Evolutionary conservation across 2,329 filamentous ascomycete genomes (phyloP), one percentile per base, ranked within the genome.

Genomic region (Cladosporium sp.): DNA sequence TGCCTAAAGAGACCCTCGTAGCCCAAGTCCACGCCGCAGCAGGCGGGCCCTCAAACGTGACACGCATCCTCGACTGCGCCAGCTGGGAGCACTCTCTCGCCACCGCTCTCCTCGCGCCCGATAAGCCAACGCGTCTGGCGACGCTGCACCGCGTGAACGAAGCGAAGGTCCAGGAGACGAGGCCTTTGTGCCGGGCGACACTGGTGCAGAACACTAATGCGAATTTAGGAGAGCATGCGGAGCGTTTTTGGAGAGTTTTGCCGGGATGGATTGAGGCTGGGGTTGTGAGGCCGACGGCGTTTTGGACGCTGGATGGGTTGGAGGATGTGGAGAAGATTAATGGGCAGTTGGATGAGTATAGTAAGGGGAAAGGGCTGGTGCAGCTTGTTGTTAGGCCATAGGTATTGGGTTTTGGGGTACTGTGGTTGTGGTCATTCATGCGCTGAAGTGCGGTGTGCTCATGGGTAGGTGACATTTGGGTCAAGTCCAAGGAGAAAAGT

Each of bases 271-370:
- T 56, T 32, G 53, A 36, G 32, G 30, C 18, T 4, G 54, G 54
- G 14, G 8, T 57, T 23, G 54, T 57, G 18, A 21, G 54, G 5
- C 54, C 54, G 23, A 57, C 54, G 13, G 54, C 30, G n/a, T 57
- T 57, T 39, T 36, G 32, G 30, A 39, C 54, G 32, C 13, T 57
- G 30, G 32, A 57, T 39, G 54, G 54, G n/a, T 39, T 57, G 54
- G 54, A 39, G 14, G 21, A 26, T 26, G 18, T 34, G 11, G 21
- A 26, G 3, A 2, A 14, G 1, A 57, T 57, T 5, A 39, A 57
- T 26, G 10, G 32, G 21, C 54, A 57, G 54, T 25, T 57, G 30
- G 54, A 57, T 16, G 54, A 39, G 54, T 57, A 57, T 57, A 32
- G n/a, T 30, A 21, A 11, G 7, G 54, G 54, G 28, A 39, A 39